Conservation (phyloP, 139 green algal genomes). For the Picochlorum sp. region DNA sequence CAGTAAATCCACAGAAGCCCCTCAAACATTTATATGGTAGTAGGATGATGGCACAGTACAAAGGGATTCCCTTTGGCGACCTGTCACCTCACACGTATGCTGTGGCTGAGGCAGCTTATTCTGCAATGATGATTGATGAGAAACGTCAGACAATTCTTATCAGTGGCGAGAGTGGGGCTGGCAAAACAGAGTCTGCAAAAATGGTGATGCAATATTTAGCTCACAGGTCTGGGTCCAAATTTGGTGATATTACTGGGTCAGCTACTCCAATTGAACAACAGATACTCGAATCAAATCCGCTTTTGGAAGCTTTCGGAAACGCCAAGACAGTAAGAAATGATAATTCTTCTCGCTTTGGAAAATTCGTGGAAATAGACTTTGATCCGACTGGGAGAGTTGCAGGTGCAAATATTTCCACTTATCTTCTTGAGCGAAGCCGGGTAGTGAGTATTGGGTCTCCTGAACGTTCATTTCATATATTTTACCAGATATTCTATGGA, state of each 20-base stretch:
- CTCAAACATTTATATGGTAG: constrained; percentile 65
- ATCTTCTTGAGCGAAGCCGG: constrained; percentile 66
- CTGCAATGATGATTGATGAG: constrained; percentile 54
- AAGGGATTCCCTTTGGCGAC: constrained; percentile 56
- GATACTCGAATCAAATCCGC: constrained; percentile 74
- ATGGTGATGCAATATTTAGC: constrained; percentile 60
- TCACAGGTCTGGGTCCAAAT: constrained; percentile 21
- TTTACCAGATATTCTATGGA: constrained; percentile 83
- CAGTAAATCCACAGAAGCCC: constrained; percentile 68
- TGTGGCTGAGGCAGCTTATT: constrained; percentile 64
- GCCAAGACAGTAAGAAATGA: constrained; percentile 81
- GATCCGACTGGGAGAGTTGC: constrained; percentile 37
- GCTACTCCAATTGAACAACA: constrained; percentile 50
- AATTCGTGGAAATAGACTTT: constrained; percentile 82
- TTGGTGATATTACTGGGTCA: background rate
- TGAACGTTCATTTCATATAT: constrained; percentile 95
- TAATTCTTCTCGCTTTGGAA: constrained; percentile 78
- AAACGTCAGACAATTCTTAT: constrained; percentile 54
- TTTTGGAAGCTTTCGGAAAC: constrained; percentile 85
- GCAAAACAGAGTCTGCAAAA: constrained; percentile 93
- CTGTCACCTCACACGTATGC: constrained; percentile 74
- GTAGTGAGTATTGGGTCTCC: constrained; percentile 58
- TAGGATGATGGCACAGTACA: constrained; percentile 78
- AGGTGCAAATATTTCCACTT: constrained; percentile 59
- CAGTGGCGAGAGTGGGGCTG: constrained; percentile 74